A percentile compares a stretch with the other conserved stretches of the same genome.
Conservation (phyloP, 257 asterid genomes). For the Cynanchum wilfordii region DNA sequence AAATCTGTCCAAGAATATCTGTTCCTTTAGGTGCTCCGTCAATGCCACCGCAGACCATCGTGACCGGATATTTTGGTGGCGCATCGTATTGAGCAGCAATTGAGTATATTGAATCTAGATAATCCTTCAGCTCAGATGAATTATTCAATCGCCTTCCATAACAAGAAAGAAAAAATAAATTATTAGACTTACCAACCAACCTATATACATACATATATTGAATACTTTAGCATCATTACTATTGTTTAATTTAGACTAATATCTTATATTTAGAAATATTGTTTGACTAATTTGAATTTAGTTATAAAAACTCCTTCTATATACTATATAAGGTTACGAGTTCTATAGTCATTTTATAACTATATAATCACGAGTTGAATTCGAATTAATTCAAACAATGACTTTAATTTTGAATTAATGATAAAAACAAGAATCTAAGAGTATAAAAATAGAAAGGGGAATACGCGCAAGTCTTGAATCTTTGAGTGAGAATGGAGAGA, state of each 20-base stretch:
- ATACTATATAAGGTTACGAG: too few relatives aligned
- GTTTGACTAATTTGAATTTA: too few relatives aligned
- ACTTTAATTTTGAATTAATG: too few relatives aligned
- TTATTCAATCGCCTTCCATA: slow-evolving; percentile 31
- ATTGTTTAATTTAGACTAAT: too few relatives aligned
- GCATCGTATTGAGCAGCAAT: slow-evolving; percentile 48
- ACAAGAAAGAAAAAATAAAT: not conserved
- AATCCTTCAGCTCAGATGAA: slow-evolving; percentile 37
- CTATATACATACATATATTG: not conserved
- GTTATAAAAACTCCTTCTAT: too few relatives aligned
- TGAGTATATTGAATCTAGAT: slow-evolving; percentile 33
- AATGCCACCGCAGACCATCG: slow-evolving; percentile 44
- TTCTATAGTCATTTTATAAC: too few relatives aligned
- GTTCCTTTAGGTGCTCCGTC: slow-evolving; percentile 39
- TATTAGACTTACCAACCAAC: not conserved
- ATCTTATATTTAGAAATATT: too few relatives aligned
- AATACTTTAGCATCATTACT: not conserved
- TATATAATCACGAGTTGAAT: too few relatives aligned
- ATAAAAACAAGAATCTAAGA: too few relatives aligned
- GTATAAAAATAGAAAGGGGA: not conserved
- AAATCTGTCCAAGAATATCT: slow-evolving; percentile 39
- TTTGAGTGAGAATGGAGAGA: slow-evolving; percentile 40
- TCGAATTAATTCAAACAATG: too few relatives aligned
- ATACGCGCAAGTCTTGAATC: slow-evolving; percentile 71
- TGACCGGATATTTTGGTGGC: slow-evolving; percentile 46